A percentile compares a stretch with the other conserved stretches of the same genome.
phyloP scores from a whole-genome alignment of 257 asterid genomes.

The Solanum medicagineum region DNA sequence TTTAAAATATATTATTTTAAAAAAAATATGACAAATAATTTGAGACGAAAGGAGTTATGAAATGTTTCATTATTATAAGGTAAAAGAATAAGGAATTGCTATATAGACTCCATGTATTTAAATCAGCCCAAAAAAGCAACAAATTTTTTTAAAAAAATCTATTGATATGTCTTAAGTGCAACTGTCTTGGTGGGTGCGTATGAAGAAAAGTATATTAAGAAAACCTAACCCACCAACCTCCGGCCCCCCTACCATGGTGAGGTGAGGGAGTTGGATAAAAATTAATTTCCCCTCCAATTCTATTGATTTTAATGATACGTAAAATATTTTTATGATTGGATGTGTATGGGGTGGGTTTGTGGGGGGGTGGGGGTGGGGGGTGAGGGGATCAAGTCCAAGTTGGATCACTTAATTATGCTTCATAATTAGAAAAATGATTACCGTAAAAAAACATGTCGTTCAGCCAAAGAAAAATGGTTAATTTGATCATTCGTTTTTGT shows the following conservation, averaged over 20 bases:
- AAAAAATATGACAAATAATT: too few species aligned
- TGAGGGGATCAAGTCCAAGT: too few species aligned
- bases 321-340: not conserved
- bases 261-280: not conserved
- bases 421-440: too few species aligned
- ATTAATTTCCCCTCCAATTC: not conserved
- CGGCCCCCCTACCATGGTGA: not conserved
- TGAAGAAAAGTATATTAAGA: not conserved
- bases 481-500: too few species aligned
- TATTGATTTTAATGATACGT: not conserved
- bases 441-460: too few species aligned
- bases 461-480: too few species aligned
- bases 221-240: slow-evolving; percentile 1
- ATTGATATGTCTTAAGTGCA: not conserved
- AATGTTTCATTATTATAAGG: not conserved
- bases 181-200: not conserved
- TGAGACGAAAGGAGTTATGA: too few species aligned
- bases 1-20: too few species aligned
- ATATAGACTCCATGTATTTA: not conserved
- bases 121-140: not conserved
- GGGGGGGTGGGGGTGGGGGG: not conserved
- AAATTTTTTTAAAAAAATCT: not conserved
- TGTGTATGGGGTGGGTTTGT: not conserved
- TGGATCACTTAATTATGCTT: too few species aligned
- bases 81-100: not conserved